Base-by-base conservation (phyloP, 2,329 filamentous ascomycete genomes). In the Lachnellula arida region DNA sequence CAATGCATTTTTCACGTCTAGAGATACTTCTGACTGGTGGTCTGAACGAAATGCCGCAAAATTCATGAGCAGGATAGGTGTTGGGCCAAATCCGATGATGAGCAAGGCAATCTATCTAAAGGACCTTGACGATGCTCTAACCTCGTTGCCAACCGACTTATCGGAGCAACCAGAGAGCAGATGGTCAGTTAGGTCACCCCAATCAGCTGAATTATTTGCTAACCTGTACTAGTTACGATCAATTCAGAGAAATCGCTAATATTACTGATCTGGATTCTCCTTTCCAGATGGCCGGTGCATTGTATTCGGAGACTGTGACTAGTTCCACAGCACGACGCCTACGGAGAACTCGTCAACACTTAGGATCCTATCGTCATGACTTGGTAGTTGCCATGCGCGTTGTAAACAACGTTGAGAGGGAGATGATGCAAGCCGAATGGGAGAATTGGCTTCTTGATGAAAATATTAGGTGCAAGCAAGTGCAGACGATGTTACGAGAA, bases 401-500 rank as follows among this genome's bases (percentile, higher is more conserved):
- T 2, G 86, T 97, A 58, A 97, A 97, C 72, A 87, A 81, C 55
- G 85, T 97, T 28, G 94, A 97, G 76, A 81, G 82, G 56, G 91
- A 97, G 71, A 86, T 96, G 70, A 73, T 97, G 53, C 82, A 85
- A 66, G 87, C 88, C 0, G 93, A 97, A 71, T 99, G 91, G 87
- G 92, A 96, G 74, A 89, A 89, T 61, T 99, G 93, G 92, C 79
- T 97, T 32, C 73, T 81, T 3, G 87, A 89, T 63, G 94, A 99
- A 74, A 86, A 85, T 61, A 73, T 78, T 35, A 82, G 89, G 49
- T 99, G 94, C 71, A 82, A 83, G 55, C 81, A 87, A 67, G 75
- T 82, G 5, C 74, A 76, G 25, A 68, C 67, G 34, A 71, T 79
- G 65, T 70, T 87, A 22, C 68, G 65, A 28, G 69, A 70, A 25